Evolutionary conservation across 2,329 filamentous ascomycete species (phyloP).

Genomic region (Tolypocladium cylindrosporum): DNA sequence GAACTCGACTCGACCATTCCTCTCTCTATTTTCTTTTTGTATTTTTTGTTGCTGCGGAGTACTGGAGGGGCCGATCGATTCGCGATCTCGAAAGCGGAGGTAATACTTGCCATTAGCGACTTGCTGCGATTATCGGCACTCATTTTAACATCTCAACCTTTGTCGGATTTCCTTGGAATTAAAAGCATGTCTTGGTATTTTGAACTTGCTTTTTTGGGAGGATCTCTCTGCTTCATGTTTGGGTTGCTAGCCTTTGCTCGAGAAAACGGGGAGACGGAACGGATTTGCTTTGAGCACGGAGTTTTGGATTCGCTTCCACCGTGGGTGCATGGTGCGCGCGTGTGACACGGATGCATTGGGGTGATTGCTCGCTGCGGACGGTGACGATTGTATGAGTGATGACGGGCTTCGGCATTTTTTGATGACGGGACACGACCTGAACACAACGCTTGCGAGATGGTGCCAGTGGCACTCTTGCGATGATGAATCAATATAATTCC

Average conservation of each 20-base stretch:
- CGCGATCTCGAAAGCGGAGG: not conserved
- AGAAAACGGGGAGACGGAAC: slow-evolving; percentile 5
- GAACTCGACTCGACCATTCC: not conserved
- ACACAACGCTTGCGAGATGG: not conserved
- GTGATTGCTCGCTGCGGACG: not conserved
- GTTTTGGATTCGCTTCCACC: slow-evolving; percentile 6
- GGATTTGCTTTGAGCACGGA: slow-evolving; percentile 12
- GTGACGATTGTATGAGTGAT: not conserved
- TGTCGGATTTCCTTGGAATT: not conserved
- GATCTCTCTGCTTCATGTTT: not conserved
- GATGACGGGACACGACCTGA: not conserved
- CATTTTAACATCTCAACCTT: not conserved
- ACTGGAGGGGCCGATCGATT: not conserved
- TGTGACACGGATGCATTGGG: slow-evolving; percentile 1
- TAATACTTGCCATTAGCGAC: not conserved
- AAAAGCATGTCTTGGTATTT: not conserved
- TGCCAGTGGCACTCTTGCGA: not conserved
- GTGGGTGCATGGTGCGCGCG: slow-evolving; percentile 4
- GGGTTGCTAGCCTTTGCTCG: not conserved
- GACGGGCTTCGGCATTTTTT: not conserved
- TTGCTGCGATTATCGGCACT: not conserved
- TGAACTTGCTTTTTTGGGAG: not conserved
- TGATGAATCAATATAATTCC: not conserved
- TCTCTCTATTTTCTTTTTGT: not conserved
- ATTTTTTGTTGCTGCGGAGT: not conserved